Evolutionary conservation across 345 rosid genomes (phyloP), one percentile per base, ranked within the genome.

Genomic region (Theobroma cacao): DNA sequence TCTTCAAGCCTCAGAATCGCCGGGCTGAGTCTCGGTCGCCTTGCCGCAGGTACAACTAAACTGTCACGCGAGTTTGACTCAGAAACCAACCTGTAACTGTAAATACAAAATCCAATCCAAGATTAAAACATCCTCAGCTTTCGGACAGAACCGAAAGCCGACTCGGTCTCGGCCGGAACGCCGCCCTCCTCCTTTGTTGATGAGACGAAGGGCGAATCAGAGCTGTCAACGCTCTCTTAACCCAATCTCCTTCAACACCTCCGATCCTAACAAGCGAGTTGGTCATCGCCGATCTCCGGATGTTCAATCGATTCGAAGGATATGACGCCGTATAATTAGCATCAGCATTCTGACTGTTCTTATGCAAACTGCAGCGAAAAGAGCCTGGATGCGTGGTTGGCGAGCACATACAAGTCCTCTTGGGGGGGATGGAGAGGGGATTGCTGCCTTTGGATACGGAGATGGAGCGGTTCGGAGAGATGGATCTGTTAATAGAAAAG

Each of bases 171-270:
- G 97, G 79, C 80, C 90, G 90, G 86, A 88, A 95, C 0, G 85
- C 89, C 1, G 79, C 84, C n/a, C 91, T 80, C 22, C 98, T 79
- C 85, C 71, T 83, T 68, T 90, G 94, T 61, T 95, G 98, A 72
- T 93, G 98, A 3, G 98, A 93, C 0, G 97, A 95, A 0, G 98
- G 98, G 0, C 98, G 81, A 33, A 95, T 95, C 89, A 95, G 79
- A 10, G 96, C 95, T 7, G 98, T 87, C 75, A 95, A 81, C 22
- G 98, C 93, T 86, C 98, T 88, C 66, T 83, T 90, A 77, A 95
- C 90, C 91, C 91, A 91, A 70, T 95, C 98, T 7, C 98, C 98
- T 82, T 95, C 98, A 0, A 94, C 98, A 7, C 97, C 93, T n/a
- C 98, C 98, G 4, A 94, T 94, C 48, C 98, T 86, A 68, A 94